Conservation (phyloP, 192 early-diverging fungal genomes). For the Oehlia diaphana region DNA sequence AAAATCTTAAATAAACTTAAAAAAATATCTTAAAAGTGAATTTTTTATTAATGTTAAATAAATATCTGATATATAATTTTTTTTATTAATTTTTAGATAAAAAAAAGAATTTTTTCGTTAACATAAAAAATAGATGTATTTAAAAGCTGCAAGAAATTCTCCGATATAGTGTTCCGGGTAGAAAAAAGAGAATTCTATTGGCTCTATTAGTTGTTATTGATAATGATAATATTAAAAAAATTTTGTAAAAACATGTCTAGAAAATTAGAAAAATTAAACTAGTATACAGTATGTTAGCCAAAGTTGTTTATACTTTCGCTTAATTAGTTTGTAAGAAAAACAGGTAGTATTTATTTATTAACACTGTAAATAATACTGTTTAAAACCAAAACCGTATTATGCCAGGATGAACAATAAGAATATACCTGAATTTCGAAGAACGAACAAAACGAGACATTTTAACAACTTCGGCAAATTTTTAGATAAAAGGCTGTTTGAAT, state of each 20-base stretch:
- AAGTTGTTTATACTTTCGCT: neutral
- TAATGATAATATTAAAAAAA: too few relatives aligned
- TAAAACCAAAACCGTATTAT: neutral
- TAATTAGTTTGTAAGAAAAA: neutral
- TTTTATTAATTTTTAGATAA: too few relatives aligned
- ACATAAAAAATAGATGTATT: too few relatives aligned
- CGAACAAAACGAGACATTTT: conserved; percentile 80
- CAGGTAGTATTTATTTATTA: neutral
- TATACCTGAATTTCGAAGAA: conserved; percentile 72
- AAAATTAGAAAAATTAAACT: neutral
- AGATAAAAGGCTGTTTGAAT: neutral
- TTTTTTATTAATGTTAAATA: too few relatives aligned
- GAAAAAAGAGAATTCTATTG: too few relatives aligned
- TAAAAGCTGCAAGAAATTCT: too few relatives aligned
- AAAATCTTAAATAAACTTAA: too few relatives aligned
- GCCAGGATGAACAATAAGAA: neutral
- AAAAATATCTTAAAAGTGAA: too few relatives aligned
- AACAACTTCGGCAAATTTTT: neutral
- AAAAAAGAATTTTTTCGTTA: too few relatives aligned
- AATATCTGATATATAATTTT: too few relatives aligned
- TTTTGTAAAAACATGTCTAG: conserved; percentile 77
- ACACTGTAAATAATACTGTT: neutral
- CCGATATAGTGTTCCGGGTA: too few relatives aligned
- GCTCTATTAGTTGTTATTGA: too few relatives aligned
- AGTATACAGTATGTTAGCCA: neutral